Base-by-base conservation (phyloP, 345 rosid genomes). In the Ceriops tagal region DNA sequence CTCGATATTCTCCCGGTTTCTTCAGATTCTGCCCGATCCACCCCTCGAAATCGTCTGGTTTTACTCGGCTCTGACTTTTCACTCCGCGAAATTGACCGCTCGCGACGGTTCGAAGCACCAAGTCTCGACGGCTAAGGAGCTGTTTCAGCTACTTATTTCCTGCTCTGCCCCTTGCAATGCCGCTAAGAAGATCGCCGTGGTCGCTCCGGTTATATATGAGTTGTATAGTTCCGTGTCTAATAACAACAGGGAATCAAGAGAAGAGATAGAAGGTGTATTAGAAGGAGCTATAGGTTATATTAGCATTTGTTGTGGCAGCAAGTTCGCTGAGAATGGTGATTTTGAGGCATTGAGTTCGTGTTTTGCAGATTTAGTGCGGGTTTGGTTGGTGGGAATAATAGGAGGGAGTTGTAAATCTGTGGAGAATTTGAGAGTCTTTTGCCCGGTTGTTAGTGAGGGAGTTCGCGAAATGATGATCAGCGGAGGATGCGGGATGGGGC, bases 41-140 rank as follows among this genome's bases (percentile, higher is more conserved):
- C 88, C 89, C 0, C 86, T 92, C 27, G 91, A 92, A 22, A 62
- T 84, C 69, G 64, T 84, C 32, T 92, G 92, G 96, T 88, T 92
- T 75, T 86, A 88, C 81, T 76, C 92, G 28, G 87, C 92, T 2
- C 30, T 88, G 37, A 75, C 83, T 26, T 83, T 80, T 30, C 81
- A 83, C 79, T 71, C 89, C 65, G 28, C 81, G 0, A 83, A 78
- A 37, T 64, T 55, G 3, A 56, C 71, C n/a, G 58, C 78, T 22
- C 21, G 51, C 0, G 75, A 73, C 53, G 70, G 73, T 61, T 73
- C 75, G 28, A 58, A 55, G 49, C 49, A 13, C 39, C 79, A 68
- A 51, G 68, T 85, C 15, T 35, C 69, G 2, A 30, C 69, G 30
- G 53, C 75, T 26, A 83, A 82, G 53, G 82, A 86, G 55, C 69